Conservation (phyloP, 2,329 filamentous ascomycete species). For the Colletotrichum neosansevieriae region DNA sequence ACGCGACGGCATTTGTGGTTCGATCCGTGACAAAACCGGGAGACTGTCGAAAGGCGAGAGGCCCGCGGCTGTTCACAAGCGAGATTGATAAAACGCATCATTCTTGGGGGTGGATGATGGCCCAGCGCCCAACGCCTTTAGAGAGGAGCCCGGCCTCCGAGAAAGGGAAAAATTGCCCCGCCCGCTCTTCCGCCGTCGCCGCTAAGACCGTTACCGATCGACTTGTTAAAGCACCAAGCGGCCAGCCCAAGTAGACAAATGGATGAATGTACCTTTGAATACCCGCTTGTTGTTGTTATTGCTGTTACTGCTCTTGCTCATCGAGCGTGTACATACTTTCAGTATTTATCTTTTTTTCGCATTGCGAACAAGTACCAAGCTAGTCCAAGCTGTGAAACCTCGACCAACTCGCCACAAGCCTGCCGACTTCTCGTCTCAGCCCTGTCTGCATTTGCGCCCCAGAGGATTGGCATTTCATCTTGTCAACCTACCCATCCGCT, state of each 20-base stretch:
- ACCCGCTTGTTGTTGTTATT: constrained; percentile 2
- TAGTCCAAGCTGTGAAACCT: constrained; percentile 39
- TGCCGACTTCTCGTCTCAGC: constrained; percentile 34
- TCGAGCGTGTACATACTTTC: background rate
- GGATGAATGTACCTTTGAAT: background rate
- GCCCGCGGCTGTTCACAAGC: constrained; percentile 39
- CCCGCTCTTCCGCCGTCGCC: constrained; percentile 28
- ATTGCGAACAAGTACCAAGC: constrained; percentile 38
- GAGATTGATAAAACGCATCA: constrained; percentile 41
- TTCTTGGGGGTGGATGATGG: constrained; percentile 30
- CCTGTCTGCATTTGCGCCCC: constrained; percentile 30
- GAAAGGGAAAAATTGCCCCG: constrained; percentile 32
- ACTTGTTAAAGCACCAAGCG: constrained; percentile 24
- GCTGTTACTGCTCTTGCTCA: background rate
- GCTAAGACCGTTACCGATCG: constrained; percentile 32
- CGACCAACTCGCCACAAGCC: constrained; percentile 37
- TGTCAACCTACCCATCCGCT: constrained; percentile 18
- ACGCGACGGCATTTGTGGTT: constrained; percentile 31
- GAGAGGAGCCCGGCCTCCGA: constrained; percentile 15
- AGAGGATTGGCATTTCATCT: constrained; percentile 30
- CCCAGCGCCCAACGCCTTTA: constrained; percentile 18
- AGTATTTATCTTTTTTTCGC: constrained; percentile 24
- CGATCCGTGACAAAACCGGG: constrained; percentile 39
- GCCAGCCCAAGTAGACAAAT: constrained; percentile 1
- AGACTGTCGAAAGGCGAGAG: constrained; percentile 40